phyloP scores from a whole-genome alignment of 345 rosid species.

The Arabis hirsuta region DNA sequence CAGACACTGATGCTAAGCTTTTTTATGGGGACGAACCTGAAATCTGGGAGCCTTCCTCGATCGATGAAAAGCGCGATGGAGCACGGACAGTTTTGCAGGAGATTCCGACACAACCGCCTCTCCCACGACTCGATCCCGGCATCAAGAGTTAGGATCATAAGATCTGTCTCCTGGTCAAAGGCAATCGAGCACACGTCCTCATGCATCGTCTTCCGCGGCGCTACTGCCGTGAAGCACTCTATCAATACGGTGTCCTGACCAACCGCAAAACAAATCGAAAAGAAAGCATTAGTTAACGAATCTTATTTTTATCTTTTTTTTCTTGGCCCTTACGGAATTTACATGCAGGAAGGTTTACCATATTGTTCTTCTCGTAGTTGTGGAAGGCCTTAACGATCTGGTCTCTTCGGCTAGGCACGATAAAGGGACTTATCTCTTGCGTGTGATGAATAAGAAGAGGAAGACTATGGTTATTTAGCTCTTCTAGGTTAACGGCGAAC shows the following conservation, averaged over 20 bases:
- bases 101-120: slow-evolving; percentile 32
- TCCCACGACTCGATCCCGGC: slow-evolving; percentile 33
- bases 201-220: slow-evolving; percentile 50
- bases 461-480: slow-evolving; percentile 35
- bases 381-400: slow-evolving; percentile 45
- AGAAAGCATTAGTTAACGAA: not conserved
- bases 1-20: slow-evolving; percentile 33
- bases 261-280: not conserved
- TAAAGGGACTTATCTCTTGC: slow-evolving; percentile 35
- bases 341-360: not conserved
- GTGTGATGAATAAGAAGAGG: slow-evolving; percentile 29
- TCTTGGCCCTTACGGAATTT: no score
- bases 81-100: slow-evolving; percentile 44
- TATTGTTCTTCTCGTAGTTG: slow-evolving; percentile 33
- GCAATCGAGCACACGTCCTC: slow-evolving; percentile 51
- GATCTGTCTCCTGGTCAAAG: slow-evolving; percentile 42
- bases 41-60: slow-evolving; percentile 45
- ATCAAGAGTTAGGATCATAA: slow-evolving; percentile 45
- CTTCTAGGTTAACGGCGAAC: slow-evolving; percentile 48
- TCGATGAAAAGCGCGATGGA: slow-evolving; percentile 44
- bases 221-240: slow-evolving; percentile 50
- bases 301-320: not conserved
- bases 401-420: slow-evolving; percentile 32
- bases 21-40: slow-evolving; percentile 36
- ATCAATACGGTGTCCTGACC: slow-evolving; percentile 39